These are phyloP conservation scores for Backusella luteola DNA, from an alignment of 192 early-diverging fungal species.

Conservation along the genomic window DNA sequence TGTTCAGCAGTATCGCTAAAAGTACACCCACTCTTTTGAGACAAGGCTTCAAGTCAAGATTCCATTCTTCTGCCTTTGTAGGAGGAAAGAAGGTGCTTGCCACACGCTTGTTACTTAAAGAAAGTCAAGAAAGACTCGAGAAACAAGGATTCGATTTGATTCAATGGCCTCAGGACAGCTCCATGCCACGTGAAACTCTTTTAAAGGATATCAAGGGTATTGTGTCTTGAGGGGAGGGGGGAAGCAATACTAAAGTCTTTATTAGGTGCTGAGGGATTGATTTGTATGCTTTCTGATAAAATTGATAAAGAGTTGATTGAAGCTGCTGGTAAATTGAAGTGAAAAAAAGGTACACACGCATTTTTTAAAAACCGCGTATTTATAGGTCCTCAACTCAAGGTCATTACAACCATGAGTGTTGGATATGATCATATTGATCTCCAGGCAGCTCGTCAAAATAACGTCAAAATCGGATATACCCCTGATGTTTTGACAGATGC, in stretches of 20 bases:
- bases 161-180: conserved; percentile 54
- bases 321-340: conserved; percentile 49
- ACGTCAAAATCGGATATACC: conserved; percentile 71
- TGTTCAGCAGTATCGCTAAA: background rate
- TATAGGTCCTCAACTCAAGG: conserved; percentile 56
- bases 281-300: conserved; percentile 62
- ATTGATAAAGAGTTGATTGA: conserved; percentile 68
- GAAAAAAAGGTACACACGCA: background rate
- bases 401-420: conserved; percentile 75
- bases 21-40: background rate
- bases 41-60: background rate
- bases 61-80: background rate
- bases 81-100: conserved; percentile 23
- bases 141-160: conserved; percentile 45
- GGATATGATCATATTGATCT: conserved; percentile 83
- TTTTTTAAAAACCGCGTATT: background rate
- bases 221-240: background rate
- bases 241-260: background rate
- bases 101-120: conserved; percentile 28
- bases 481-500: conserved; percentile 89
- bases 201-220: conserved; percentile 44
- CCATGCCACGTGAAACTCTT: conserved; percentile 52
- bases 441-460: conserved; percentile 44
- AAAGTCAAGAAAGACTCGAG: conserved; percentile 24
- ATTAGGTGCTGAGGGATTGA: conserved; percentile 1